Conservation (phyloP, 805 yeast species). For the Yarrowia sp. region DNA sequence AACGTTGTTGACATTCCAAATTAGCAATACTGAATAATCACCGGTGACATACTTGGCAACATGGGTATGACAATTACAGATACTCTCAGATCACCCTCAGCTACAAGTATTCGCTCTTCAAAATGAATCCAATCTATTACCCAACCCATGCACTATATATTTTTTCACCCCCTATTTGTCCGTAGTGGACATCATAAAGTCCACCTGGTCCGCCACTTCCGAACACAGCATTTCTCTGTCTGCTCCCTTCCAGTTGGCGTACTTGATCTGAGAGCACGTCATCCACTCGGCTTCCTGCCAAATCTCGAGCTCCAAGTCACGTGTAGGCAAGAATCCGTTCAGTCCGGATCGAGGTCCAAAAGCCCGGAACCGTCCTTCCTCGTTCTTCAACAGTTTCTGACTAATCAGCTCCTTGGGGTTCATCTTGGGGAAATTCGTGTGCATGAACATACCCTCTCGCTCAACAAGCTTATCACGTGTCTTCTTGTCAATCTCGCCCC, state of each 20-base stretch:
- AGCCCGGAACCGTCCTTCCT: conserved; percentile 51
- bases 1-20: too few relatives aligned
- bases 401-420: conserved; percentile 53
- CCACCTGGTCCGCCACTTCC: conserved; percentile 25
- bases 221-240: conserved; percentile 23
- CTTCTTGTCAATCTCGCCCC: background rate
- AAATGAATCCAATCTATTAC: too few relatives aligned
- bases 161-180: background rate
- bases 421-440: conserved; percentile 65
- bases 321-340: conserved; percentile 19
- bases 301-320: conserved; percentile 31
- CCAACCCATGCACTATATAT: too few relatives aligned
- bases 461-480: conserved; percentile 19
- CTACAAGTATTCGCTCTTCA: too few relatives aligned
- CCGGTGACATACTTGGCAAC: too few relatives aligned
- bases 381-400: conserved; percentile 45
- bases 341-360: conserved; percentile 48
- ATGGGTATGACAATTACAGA: too few relatives aligned
- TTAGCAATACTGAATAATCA: too few relatives aligned
- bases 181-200: conserved; percentile 10
- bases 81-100: too few relatives aligned
- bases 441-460: conserved; percentile 49
- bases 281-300: conserved; percentile 33
- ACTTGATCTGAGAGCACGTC: conserved; percentile 30
- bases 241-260: conserved; percentile 30